A percentile compares a stretch with the other conserved stretches of the same genome.
These are phyloP conservation scores for Chaetomium sp. DNA, from an alignment of 2,329 filamentous ascomycete genomes.

Conservation along the genomic window DNA sequence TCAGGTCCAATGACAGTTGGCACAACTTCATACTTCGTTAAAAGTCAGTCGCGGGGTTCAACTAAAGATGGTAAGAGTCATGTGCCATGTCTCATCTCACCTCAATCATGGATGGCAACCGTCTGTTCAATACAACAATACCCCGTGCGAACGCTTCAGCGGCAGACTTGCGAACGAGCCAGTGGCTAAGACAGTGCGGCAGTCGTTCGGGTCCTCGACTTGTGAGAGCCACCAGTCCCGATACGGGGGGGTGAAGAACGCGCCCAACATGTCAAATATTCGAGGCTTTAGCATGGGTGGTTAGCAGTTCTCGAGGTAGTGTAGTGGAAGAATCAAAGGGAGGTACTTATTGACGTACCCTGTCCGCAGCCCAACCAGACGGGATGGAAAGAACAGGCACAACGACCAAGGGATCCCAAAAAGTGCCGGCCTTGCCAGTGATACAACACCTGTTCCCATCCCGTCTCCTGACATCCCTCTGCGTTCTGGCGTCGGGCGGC, in stretches of 20 bases:
- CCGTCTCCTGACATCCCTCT: conserved; percentile 28
- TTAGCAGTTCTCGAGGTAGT: background rate
- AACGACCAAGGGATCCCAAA: conserved; percentile 33
- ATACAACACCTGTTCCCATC: conserved; percentile 36
- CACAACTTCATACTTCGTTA: conserved; percentile 31
- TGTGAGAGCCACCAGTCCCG: conserved; percentile 41
- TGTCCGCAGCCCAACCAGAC: conserved; percentile 31
- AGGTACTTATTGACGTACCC: conserved; percentile 23
- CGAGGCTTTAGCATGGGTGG: conserved; percentile 10
- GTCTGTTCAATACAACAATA: conserved; percentile 34
- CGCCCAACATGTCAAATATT: conserved; percentile 33
- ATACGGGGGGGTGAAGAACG: conserved; percentile 39
- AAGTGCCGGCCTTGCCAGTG: conserved; percentile 33
- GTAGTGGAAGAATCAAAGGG: background rate
- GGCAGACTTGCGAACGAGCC: conserved; percentile 39
- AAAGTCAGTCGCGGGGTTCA: background rate
- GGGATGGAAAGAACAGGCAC: conserved; percentile 34
- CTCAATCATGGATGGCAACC: conserved; percentile 38
- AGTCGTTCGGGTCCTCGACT: conserved; percentile 22
- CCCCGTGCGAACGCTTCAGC: conserved; percentile 33
- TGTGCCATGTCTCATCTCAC: conserved; percentile 27
- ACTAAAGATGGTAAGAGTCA: background rate
- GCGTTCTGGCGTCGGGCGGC: background rate
- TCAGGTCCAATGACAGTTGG: conserved; percentile 17
- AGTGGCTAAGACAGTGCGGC: conserved; percentile 33